phyloP scores from a whole-genome alignment of 2,329 filamentous ascomycete species.

The Paecilomyces sp. region DNA sequence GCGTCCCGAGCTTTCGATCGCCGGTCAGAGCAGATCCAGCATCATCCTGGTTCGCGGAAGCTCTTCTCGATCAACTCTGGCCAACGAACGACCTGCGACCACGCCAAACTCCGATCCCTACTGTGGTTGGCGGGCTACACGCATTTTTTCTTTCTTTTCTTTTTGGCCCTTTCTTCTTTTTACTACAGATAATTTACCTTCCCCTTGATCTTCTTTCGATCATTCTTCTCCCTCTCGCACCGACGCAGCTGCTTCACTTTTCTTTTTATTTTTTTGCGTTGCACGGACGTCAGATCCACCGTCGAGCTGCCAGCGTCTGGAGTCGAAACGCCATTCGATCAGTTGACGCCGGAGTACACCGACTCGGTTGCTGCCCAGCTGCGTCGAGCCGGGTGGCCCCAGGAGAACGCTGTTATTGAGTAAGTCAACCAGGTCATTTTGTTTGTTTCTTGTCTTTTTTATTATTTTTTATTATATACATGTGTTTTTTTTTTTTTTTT shows the following conservation, averaged over 20 bases:
- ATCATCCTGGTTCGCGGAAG: constrained; percentile 10
- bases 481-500: not conserved
- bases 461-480: not conserved
- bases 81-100: not conserved
- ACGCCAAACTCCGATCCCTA: not conserved
- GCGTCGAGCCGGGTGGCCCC: too few relatives aligned
- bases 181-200: not conserved
- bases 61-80: not conserved
- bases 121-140: not conserved
- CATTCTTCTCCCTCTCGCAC: not conserved
- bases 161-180: not conserved
- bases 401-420: too few relatives aligned
- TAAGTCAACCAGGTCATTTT: too few relatives aligned
- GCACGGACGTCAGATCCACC: too few relatives aligned
- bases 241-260: not conserved
- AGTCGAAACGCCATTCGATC: too few relatives aligned
- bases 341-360: too few relatives aligned
- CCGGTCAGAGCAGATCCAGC: constrained; percentile 9
- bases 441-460: not conserved
- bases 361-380: too few relatives aligned
- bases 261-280: not conserved
- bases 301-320: too few relatives aligned
- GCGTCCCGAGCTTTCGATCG: constrained; percentile 3
- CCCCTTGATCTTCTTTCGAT: not conserved
- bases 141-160: not conserved